phyloP scores from a whole-genome alignment of 495 filamentous ascomycete genomes.

The Lasiosphaeria ovina region DNA sequence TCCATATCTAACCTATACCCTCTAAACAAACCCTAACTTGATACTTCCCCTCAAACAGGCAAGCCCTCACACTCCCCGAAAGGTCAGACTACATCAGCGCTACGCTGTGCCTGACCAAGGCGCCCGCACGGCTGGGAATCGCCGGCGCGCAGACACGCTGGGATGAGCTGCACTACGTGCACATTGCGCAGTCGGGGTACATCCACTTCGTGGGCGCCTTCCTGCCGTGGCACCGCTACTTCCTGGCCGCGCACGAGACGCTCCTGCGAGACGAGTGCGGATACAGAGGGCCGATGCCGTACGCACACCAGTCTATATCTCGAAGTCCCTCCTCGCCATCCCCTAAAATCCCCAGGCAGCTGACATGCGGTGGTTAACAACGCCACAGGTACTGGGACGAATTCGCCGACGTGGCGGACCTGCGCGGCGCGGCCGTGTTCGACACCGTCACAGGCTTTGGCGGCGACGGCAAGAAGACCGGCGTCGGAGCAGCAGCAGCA shows the following conservation, averaged over 20 bases:
- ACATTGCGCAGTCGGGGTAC: constrained; percentile 31
- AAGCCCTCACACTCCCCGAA: constrained; percentile 36
- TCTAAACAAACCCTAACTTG: not conserved
- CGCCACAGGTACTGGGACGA: constrained; percentile 48
- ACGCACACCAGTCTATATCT: constrained; percentile 21
- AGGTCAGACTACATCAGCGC: constrained; percentile 43
- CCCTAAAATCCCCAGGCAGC: too few relatives aligned
- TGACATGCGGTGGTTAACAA: not conserved
- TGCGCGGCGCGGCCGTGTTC: constrained; percentile 34
- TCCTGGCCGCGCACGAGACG: constrained; percentile 43
- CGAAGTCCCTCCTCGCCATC: not conserved
- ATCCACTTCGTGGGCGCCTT: constrained; percentile 41
- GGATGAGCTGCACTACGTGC: constrained; percentile 45
- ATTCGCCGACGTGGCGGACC: constrained; percentile 37
- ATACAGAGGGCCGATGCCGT: constrained; percentile 47
- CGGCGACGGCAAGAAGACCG: constrained; percentile 31
- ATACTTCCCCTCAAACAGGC: constrained; percentile 23
- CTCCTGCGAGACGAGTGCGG: constrained; percentile 45
- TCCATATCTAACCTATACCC: not conserved
- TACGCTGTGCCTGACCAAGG: constrained; percentile 44
- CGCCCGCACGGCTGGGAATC: constrained; percentile 29
- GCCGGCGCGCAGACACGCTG: constrained; percentile 35
- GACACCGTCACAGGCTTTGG: constrained; percentile 40
- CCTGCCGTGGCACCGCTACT: constrained; percentile 53
- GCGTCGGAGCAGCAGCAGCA: too few relatives aligned